Conservation (phyloP, 208 protist species). For the Trypanosoma melophagium region DNA sequence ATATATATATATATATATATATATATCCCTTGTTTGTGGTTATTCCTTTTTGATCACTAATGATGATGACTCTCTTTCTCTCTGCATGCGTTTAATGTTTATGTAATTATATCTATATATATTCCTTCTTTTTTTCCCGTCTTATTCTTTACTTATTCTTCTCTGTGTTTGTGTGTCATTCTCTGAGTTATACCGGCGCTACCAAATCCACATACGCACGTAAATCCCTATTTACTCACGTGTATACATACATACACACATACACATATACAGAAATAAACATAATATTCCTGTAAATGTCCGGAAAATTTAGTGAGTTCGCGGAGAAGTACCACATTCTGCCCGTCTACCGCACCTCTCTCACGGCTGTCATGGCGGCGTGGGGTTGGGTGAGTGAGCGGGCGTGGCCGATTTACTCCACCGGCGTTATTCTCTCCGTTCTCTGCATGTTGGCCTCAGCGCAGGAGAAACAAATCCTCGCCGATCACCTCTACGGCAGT, state of each 20-base stretch:
- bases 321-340: constrained; percentile 44
- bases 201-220: too few species aligned
- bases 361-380: constrained; percentile 31
- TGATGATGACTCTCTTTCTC: too few species aligned
- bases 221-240: too few species aligned
- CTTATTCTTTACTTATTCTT: not conserved
- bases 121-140: not conserved
- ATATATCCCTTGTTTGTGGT: not conserved
- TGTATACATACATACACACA: constrained; percentile 1
- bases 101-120: not conserved
- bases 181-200: too few species aligned
- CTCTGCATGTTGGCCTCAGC: constrained; percentile 73
- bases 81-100: not conserved
- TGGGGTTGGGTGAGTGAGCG: constrained; percentile 60
- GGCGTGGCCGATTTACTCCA: constrained; percentile 81
- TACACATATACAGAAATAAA: constrained; percentile 6
- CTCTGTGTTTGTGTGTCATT: not conserved
- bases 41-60: too few species aligned
- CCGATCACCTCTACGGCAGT: constrained; percentile 76
- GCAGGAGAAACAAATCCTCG: constrained; percentile 85
- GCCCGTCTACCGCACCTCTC: constrained; percentile 29
- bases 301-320: constrained; percentile 29
- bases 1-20: not conserved
- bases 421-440: constrained; percentile 67
- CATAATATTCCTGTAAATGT: constrained; percentile 28